A percentile compares a stretch with the other conserved stretches of the same genome.
phyloP scores from a whole-genome alignment of 345 rosid species.

The Populus nigra region DNA sequence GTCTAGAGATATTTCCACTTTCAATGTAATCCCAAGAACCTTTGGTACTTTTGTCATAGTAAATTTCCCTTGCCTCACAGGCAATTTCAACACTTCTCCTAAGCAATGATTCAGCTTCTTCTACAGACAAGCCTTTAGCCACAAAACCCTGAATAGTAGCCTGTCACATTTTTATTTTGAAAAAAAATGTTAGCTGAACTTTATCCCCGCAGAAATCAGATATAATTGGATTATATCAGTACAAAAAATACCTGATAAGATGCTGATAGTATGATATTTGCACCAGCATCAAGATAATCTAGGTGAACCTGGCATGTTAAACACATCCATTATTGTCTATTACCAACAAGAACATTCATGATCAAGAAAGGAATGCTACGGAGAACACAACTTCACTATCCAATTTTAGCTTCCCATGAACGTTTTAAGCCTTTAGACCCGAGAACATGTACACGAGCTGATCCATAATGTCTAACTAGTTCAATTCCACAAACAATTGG shows the following conservation, averaged over 20 bases:
- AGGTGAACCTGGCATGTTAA: constrained; percentile 62
- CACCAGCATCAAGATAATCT: constrained; percentile 88
- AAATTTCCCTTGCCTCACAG: constrained; percentile 76
- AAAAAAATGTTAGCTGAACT: background rate
- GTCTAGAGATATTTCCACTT: constrained; percentile 25
- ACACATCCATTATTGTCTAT: background rate
- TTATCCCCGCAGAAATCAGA: background rate
- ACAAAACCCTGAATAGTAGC: constrained; percentile 90
- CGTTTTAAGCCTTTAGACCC: background rate
- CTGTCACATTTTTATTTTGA: constrained; percentile 22
- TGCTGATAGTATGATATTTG: constrained; percentile 69
- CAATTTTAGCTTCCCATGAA: background rate
- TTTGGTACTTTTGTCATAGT: constrained; percentile 50
- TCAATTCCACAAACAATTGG: background rate
- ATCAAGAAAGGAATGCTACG: background rate
- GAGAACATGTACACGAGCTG: background rate
- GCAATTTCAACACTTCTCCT: constrained; percentile 76
- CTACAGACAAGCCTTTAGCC: constrained; percentile 62
- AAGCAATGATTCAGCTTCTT: constrained; percentile 65
- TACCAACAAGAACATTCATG: background rate
- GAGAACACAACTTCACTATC: background rate
- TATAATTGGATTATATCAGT: background rate
- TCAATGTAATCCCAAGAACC: constrained; percentile 50
- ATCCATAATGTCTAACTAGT: background rate
- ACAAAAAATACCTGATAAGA: constrained; percentile 69